phyloP scores from a whole-genome alignment of 345 rosid genomes.

The Luvunga scandens region DNA sequence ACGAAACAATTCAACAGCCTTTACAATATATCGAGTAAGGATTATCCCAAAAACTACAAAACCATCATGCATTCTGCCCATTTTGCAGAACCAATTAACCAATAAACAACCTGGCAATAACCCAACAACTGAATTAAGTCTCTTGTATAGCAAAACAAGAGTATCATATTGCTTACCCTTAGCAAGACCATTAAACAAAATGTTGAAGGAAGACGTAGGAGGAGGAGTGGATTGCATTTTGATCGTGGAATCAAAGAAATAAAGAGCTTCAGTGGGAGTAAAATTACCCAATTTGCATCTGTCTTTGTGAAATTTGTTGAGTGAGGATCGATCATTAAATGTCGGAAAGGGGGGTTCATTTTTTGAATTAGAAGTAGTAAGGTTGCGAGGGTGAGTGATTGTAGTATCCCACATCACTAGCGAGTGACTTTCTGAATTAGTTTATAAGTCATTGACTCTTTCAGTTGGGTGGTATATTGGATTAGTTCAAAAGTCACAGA shows the following conservation, averaged over 20 bases:
- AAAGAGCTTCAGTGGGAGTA: not conserved
- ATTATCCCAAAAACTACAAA: too few relatives aligned
- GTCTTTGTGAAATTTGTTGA: not conserved
- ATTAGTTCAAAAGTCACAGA: too few relatives aligned
- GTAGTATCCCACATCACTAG: too few relatives aligned
- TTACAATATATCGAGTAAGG: not conserved
- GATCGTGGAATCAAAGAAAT: not conserved
- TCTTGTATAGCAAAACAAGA: not conserved
- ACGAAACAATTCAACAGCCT: not conserved
- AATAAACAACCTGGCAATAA: not conserved
- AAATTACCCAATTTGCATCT: not conserved
- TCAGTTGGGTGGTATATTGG: too few relatives aligned
- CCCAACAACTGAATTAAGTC: not conserved
- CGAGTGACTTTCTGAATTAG: too few relatives aligned
- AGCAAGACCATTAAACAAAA: not conserved
- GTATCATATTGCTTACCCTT: not conserved
- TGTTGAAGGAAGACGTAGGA: not conserved
- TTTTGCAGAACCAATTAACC: not conserved
- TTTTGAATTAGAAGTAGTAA: too few relatives aligned
- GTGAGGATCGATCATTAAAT: not conserved
- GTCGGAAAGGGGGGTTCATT: too few relatives aligned
- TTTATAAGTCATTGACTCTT: too few relatives aligned
- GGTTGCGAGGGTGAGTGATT: too few relatives aligned
- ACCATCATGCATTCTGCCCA: not conserved
- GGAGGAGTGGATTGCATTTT: not conserved